These are phyloP conservation scores for Eucalyptus sp. DNA, from an alignment of 345 rosid genomes.

Conservation along the genomic window DNA sequence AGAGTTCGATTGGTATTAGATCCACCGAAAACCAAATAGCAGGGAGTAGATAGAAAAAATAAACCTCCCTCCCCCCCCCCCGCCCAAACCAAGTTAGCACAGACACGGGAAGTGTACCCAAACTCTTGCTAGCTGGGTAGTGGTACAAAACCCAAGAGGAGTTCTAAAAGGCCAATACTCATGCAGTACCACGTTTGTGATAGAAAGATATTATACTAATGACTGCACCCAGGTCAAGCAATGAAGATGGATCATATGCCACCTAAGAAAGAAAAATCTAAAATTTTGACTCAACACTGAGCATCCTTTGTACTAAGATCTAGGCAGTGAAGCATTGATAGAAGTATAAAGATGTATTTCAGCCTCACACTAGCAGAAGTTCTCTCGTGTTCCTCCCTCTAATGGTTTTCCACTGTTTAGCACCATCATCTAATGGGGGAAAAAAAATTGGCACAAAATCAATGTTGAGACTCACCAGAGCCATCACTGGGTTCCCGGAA, in stretches of 20 bases:
- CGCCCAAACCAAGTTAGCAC: background rate
- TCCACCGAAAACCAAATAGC: background rate
- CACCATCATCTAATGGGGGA: background rate
- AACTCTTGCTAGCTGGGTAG: background rate
- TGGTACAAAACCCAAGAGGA: background rate
- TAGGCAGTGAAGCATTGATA: background rate
- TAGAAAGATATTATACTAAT: background rate
- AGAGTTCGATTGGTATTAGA: background rate
- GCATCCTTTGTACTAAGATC: background rate
- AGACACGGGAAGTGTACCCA: background rate
- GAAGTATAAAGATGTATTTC: background rate
- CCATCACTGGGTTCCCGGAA: conserved; percentile 89
- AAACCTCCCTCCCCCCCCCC: background rate
- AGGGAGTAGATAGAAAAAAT: background rate
- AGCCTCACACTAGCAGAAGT: background rate
- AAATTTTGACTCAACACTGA: background rate
- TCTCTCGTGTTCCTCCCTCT: background rate
- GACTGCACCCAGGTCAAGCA: background rate
- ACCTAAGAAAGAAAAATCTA: background rate
- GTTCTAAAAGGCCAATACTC: background rate
- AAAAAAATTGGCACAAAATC: background rate
- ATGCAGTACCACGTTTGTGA: background rate
- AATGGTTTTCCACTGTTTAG: background rate
- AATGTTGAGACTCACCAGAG: conserved; percentile 46
- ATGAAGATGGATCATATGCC: background rate